phyloP scores from a whole-genome alignment of 768 basidiomycete species.

The Mycena latifolia region DNA sequence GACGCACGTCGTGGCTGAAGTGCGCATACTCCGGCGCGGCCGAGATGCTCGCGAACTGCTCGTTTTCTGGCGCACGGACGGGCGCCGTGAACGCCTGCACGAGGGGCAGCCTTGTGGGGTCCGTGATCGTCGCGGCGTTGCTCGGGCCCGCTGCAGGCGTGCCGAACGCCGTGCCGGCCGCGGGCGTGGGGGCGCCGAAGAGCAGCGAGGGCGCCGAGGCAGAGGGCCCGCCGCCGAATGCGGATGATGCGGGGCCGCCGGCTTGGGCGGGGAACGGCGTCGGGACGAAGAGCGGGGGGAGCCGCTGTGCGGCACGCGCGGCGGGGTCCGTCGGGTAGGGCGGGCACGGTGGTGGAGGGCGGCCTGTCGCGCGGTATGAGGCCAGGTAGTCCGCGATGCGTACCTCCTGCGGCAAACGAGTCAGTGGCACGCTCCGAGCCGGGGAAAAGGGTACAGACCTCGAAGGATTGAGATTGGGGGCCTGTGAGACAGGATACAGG shows the following conservation, averaged over 20 bases:
- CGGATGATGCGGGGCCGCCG: too few species aligned
- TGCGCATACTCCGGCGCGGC: conserved; percentile 42
- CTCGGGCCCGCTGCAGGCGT: conserved; percentile 13
- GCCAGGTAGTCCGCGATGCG: conserved; percentile 53
- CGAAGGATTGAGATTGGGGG: conserved; percentile 30
- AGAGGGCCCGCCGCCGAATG: too few species aligned
- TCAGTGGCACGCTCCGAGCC: neutral
- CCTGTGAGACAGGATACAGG: neutral
- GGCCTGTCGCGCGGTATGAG: conserved; percentile 47
- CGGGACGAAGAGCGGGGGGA: conserved; percentile 56
- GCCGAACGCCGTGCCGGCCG: neutral
- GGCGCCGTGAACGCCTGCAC: conserved; percentile 46
- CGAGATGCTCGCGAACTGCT: conserved; percentile 46
- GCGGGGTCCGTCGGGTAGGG: conserved; percentile 46
- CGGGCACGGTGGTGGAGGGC: conserved; percentile 51
- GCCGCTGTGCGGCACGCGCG: conserved; percentile 50
- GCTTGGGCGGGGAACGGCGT: conserved; percentile 23
- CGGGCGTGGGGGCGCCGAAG: neutral
- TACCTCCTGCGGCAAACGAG: conserved; percentile 46
- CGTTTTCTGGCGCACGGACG: conserved; percentile 7
- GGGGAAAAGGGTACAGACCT: conserved; percentile 11
- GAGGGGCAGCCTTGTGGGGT: conserved; percentile 39
- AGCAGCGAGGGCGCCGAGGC: too few species aligned
- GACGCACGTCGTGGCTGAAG: conserved; percentile 50
- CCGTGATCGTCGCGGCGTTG: conserved; percentile 13